phyloP scores from a whole-genome alignment of 73 alveolate genomes.

The Uronychia setigera region DNA sequence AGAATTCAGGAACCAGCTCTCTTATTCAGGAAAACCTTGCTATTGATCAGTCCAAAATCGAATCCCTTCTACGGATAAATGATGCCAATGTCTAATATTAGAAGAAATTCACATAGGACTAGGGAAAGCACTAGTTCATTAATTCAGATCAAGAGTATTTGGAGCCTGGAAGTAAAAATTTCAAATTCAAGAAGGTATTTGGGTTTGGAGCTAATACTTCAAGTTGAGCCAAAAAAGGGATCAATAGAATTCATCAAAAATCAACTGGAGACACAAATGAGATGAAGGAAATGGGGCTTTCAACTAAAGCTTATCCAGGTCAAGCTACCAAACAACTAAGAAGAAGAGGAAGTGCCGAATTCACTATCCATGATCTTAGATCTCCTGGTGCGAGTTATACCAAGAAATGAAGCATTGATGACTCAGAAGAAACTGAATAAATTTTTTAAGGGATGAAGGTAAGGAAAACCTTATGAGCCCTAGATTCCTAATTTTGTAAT shows the following conservation, averaged over 20 bases:
- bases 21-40: neutral
- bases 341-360: neutral
- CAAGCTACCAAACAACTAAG: no score
- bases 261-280: neutral
- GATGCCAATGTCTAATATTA: no score
- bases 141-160: neutral
- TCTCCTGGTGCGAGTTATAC: no score
- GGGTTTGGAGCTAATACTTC: neutral
- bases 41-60: no score
- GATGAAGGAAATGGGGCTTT: neutral
- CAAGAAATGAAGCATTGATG: neutral
- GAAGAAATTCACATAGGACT: neutral
- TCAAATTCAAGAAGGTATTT: neutral
- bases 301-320: no score
- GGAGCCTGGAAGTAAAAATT: neutral
- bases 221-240: neutral
- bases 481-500: slow-evolving; percentile 8
- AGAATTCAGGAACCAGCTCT: neutral
- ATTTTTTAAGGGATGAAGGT: neutral
- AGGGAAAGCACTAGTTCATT: neutral
- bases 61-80: no score
- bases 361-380: neutral
- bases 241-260: neutral
- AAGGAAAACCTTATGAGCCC: neutral
- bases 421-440: neutral